phyloP scores from a whole-genome alignment of 371 early-diverging fungal species.

The Apophysomyces variabilis region DNA sequence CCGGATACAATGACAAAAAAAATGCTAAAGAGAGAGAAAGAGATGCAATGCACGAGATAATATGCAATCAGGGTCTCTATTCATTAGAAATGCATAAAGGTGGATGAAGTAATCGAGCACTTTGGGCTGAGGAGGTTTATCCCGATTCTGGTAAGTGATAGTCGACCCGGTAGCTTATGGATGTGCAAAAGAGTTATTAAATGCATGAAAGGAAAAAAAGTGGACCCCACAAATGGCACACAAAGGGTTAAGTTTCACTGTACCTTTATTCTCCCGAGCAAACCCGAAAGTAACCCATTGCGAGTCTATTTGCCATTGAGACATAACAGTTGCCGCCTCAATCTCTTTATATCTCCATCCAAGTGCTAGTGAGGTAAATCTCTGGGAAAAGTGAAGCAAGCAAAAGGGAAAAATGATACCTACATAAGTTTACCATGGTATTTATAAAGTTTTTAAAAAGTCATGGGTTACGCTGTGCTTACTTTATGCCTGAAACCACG shows the following conservation, averaged over 20 bases:
- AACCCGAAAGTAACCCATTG: background rate
- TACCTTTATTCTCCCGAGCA: too few species aligned
- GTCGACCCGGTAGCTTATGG: too few species aligned
- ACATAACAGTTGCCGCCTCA: background rate
- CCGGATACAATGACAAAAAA: background rate
- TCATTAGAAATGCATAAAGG: background rate
- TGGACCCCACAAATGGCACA: too few species aligned
- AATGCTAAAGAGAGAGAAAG: background rate
- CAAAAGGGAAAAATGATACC: background rate
- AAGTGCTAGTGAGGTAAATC: background rate
- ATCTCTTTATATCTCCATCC: background rate
- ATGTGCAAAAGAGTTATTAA: too few species aligned
- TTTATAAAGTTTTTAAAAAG: background rate
- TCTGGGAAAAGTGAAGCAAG: too few species aligned
- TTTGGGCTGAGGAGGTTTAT: too few species aligned
- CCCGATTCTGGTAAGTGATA: too few species aligned
- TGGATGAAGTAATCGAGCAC: too few species aligned
- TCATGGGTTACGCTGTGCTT: background rate
- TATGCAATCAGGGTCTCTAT: constrained; percentile 1
- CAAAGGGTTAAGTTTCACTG: too few species aligned
- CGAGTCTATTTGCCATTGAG: background rate
- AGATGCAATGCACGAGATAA: constrained; percentile 3
- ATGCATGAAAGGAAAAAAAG: too few species aligned
- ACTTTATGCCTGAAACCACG: background rate
- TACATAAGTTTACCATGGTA: background rate